Evolutionary conservation across 139 green algal genomes (phyloP).

Genomic region (Coelastrella sp.): DNA sequence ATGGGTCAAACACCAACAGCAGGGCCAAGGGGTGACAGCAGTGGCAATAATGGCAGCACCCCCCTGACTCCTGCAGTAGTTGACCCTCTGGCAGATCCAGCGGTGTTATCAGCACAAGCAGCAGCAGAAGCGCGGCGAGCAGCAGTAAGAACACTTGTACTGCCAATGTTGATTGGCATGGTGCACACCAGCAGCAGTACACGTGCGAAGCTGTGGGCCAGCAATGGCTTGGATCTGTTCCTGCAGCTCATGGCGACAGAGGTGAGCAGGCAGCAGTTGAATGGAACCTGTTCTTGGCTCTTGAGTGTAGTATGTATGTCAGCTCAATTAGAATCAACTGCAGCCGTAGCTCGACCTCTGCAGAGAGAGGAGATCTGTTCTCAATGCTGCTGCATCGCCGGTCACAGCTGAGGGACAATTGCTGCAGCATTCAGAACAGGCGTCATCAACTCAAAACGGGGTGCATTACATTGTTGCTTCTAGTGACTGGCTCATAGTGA

Average conservation of each 20-base stretch:
- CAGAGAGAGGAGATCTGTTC: too few species aligned
- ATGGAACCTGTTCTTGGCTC: not conserved
- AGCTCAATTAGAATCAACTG: too few species aligned
- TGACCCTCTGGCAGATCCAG: slow-evolving; percentile 12
- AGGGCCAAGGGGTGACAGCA: not conserved
- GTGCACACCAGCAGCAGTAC: slow-evolving; percentile 65
- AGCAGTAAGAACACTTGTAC: slow-evolving; percentile 57
- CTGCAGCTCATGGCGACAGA: slow-evolving; percentile 71
- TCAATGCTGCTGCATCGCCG: too few species aligned
- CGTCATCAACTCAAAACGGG: too few species aligned
- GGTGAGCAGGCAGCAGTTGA: not conserved
- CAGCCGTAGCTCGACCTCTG: too few species aligned
- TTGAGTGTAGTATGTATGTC: too few species aligned
- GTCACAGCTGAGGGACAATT: too few species aligned
- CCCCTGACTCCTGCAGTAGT: slow-evolving; percentile 8
- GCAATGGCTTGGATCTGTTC: slow-evolving; percentile 76
- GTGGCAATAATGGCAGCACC: not conserved
- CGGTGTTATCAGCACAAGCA: slow-evolving; percentile 8
- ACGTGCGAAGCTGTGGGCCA: slow-evolving; percentile 69
- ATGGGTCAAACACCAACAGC: slow-evolving; percentile 8
- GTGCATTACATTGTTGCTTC: too few species aligned
- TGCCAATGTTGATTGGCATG: slow-evolving; percentile 79
- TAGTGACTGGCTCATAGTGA: too few species aligned
- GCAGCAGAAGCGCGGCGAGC: slow-evolving; percentile 39
- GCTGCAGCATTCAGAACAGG: too few species aligned